Conservation (phyloP, 2,329 filamentous ascomycete genomes). For the Xenosphaeropsis pyriputrescens region DNA sequence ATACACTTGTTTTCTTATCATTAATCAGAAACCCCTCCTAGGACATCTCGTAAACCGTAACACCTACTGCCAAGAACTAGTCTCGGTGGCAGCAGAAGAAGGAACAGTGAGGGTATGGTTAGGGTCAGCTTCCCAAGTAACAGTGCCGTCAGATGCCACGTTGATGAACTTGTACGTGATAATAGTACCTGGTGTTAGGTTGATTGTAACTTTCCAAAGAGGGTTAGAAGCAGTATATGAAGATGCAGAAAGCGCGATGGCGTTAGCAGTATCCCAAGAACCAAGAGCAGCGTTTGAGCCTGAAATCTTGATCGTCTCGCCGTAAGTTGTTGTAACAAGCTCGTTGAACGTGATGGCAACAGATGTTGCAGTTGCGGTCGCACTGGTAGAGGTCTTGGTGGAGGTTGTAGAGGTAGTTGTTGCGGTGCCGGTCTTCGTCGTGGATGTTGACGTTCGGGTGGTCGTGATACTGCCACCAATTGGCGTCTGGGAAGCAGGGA, state of each 20-base stretch:
- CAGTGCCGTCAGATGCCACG: slow-evolving; percentile 31
- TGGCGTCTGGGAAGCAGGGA: slow-evolving; percentile 24
- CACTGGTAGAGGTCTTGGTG: slow-evolving; percentile 7
- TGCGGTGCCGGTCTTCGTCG: slow-evolving; percentile 4
- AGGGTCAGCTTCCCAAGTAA: slow-evolving; percentile 44
- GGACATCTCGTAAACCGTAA: too few species aligned
- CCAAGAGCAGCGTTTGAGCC: slow-evolving; percentile 45
- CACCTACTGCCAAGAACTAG: slow-evolving; percentile 6
- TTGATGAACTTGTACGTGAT: slow-evolving; percentile 57
- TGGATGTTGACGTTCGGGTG: slow-evolving; percentile 2
- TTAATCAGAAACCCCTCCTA: too few species aligned
- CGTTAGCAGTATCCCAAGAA: slow-evolving; percentile 39
- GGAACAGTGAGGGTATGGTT: slow-evolving; percentile 9
- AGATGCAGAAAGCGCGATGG: slow-evolving; percentile 37
- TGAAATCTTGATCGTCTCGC: slow-evolving; percentile 49
- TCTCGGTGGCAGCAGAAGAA: slow-evolving; percentile 3
- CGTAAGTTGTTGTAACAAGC: slow-evolving; percentile 36
- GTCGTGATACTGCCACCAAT: slow-evolving; percentile 2
- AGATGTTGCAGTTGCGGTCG: slow-evolving; percentile 22
- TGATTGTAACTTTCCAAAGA: slow-evolving; percentile 42
- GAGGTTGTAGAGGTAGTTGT: slow-evolving; percentile 3
- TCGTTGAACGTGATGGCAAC: slow-evolving; percentile 49
- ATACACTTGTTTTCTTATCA: too few species aligned
- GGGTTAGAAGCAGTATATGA: slow-evolving; percentile 43
- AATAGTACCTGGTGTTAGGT: slow-evolving; percentile 34